Base-by-base conservation (phyloP, 345 rosid species). In the Populus ilicifolia region DNA sequence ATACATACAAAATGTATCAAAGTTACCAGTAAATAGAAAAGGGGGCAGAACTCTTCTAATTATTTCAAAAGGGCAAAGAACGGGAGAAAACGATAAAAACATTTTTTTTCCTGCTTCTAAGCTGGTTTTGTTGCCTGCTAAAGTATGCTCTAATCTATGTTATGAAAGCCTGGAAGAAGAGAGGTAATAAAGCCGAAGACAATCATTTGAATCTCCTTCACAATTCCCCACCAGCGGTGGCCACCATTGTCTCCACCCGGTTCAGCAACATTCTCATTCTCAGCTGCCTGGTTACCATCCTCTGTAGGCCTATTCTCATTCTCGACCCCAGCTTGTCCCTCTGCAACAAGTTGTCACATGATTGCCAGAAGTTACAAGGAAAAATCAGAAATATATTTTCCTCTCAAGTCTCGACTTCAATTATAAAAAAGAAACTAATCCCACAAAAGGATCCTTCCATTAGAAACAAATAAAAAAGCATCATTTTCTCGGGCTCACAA, bases 141-240 rank as follows among this genome's bases (percentile, higher is more conserved):
- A 56, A 48, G 30, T 41, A 70, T 30, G n/a, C 69, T 35, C 88
- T 93, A 94, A 63, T 96, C 99, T 80, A 91, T 78, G 87, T 96
- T 89, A 84, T 94, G 97, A 80, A 96, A 94, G 65, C 98, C 99
- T 3, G 99, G 99, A 70, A 96, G 97, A 35, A 94, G 93, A 38
- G 98, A 96, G 38, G 98, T 92, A 67, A 96, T 92, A 85, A 94
- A 96, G 67, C 99, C 99, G 7, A 96, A 91, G 50, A 96, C 92
- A 16, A 96, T 91, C 97, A 96, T 92, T 82, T 96, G 97, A 83
- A 96, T 89, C 88, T 96, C 99, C 86, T 89, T 96, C 54, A 91
- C 89, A 67, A 96, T 90, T 74, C 93, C 96, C 99, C 99, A 96
- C 99, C 97, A 91, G 33, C 84, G 89, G 62, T 92, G 91, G 75